phyloP scores from a whole-genome alignment of 805 yeast genomes.

The Candida mattraensis region DNA sequence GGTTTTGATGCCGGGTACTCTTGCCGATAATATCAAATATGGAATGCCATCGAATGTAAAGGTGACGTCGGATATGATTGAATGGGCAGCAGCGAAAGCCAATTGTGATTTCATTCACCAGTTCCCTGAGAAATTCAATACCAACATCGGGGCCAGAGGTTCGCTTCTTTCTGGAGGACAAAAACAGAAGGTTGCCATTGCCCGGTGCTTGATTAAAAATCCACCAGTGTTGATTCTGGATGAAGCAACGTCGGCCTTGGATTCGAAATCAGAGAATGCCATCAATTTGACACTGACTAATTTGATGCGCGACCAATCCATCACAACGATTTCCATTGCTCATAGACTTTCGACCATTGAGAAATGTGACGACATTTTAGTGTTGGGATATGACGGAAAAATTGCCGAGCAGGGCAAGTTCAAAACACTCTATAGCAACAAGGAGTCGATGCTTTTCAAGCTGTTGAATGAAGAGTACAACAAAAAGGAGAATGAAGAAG shows the following conservation, averaged over 20 bases:
- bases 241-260: constrained; percentile 92
- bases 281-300: constrained; percentile 71
- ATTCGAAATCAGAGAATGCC: constrained; percentile 80
- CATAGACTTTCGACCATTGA: constrained; percentile 88
- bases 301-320: constrained; percentile 56
- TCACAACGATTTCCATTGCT: constrained; percentile 85
- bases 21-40: constrained; percentile 83
- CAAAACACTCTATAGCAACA: constrained; percentile 50
- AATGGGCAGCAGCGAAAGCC: constrained; percentile 66
- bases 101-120: constrained; percentile 73
- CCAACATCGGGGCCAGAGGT: constrained; percentile 84
- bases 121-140: constrained; percentile 80
- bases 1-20: constrained; percentile 79
- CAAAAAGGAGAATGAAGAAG: constrained; percentile 16
- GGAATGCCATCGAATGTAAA: constrained; percentile 52
- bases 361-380: constrained; percentile 78
- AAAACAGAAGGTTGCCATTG: constrained; percentile 75
- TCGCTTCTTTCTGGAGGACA: constrained; percentile 67
- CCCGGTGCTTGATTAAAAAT: constrained; percentile 66
- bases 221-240: constrained; percentile 66
- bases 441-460: constrained; percentile 32
- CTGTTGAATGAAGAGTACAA: constrained; percentile 30
- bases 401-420: constrained; percentile 78
- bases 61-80: constrained; percentile 58
- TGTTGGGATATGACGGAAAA: constrained; percentile 71